Conservation (phyloP, 164 flowering plant species). For the Saururus chinensis region DNA sequence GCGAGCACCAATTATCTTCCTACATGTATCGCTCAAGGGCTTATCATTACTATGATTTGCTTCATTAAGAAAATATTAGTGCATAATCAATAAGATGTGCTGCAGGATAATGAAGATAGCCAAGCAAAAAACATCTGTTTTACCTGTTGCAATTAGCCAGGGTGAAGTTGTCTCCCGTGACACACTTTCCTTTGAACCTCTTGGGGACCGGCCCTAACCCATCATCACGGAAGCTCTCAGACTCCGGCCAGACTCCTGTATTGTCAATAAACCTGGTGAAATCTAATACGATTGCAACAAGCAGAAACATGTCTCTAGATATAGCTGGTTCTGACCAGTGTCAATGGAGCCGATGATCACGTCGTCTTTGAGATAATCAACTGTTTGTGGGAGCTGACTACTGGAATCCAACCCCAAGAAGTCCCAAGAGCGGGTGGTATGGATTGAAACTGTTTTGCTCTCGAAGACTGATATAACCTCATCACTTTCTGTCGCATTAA, state of each 20-base stretch:
- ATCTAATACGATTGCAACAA: not conserved
- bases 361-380: conserved; percentile 12
- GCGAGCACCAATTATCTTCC: conserved; percentile 46
- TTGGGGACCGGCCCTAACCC: conserved; percentile 44
- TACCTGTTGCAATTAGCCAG: conserved; percentile 48
- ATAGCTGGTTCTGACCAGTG: conserved; percentile 22
- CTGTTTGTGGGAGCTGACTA: conserved; percentile 7
- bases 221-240: conserved; percentile 38
- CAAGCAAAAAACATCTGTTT: not conserved
- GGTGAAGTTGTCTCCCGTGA: conserved; percentile 27
- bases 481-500: conserved; percentile 26
- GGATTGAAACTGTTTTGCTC: conserved; percentile 24
- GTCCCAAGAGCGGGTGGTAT: conserved; percentile 54
- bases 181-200: conserved; percentile 53
- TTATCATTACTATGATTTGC: no score
- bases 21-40: conserved; percentile 3
- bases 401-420: conserved; percentile 26
- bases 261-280: not conserved
- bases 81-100: no score
- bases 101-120: not conserved
- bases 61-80: no score
- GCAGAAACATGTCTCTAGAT: no score
- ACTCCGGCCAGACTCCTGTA: conserved; percentile 55
- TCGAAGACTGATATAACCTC: conserved; percentile 39
- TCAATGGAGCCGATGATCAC: conserved; percentile 43